These are phyloP conservation scores for Zasmidium angulare DNA, from an alignment of 2,329 filamentous ascomycete genomes.

Conservation along the genomic window DNA sequence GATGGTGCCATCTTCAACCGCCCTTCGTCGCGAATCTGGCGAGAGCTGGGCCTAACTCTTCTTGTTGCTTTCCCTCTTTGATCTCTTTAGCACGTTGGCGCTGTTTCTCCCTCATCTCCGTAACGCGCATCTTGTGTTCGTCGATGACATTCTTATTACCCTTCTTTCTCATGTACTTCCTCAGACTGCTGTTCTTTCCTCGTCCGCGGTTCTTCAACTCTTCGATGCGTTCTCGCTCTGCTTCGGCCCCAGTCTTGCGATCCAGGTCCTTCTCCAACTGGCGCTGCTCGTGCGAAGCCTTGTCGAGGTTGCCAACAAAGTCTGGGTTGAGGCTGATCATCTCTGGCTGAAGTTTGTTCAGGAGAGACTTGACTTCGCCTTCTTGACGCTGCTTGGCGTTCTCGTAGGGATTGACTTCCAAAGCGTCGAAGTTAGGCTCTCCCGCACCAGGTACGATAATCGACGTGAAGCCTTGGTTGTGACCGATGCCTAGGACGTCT, in stretches of 20 bases:
- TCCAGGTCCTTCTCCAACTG: conserved; percentile 79
- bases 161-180: conserved; percentile 89
- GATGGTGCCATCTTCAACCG: conserved; percentile 21
- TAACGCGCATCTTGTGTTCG: conserved; percentile 83
- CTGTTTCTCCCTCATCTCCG: conserved; percentile 72
- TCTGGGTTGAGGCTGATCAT: conserved; percentile 96
- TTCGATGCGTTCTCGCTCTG: conserved; percentile 56
- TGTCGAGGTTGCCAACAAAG: conserved; percentile 84
- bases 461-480: conserved; percentile 83
- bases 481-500: conserved; percentile 82
- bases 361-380: conserved; percentile 79
- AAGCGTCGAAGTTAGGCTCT: conserved; percentile 91
- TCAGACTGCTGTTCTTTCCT: conserved; percentile 84
- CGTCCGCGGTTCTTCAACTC: conserved; percentile 73
- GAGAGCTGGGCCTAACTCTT: conserved; percentile 80
- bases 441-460: conserved; percentile 92
- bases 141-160: conserved; percentile 92
- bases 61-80: conserved; percentile 66
- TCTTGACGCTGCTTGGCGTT: conserved; percentile 90
- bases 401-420: conserved; percentile 95
- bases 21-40: conserved; percentile 77
- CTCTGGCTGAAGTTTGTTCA: conserved; percentile 93
- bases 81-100: conserved; percentile 68
- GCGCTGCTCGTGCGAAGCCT: conserved; percentile 74
- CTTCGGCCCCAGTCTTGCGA: conserved; percentile 49